Base-by-base conservation (phyloP, 2,329 filamentous ascomycete genomes). In the Parascedosporium putredinis region DNA sequence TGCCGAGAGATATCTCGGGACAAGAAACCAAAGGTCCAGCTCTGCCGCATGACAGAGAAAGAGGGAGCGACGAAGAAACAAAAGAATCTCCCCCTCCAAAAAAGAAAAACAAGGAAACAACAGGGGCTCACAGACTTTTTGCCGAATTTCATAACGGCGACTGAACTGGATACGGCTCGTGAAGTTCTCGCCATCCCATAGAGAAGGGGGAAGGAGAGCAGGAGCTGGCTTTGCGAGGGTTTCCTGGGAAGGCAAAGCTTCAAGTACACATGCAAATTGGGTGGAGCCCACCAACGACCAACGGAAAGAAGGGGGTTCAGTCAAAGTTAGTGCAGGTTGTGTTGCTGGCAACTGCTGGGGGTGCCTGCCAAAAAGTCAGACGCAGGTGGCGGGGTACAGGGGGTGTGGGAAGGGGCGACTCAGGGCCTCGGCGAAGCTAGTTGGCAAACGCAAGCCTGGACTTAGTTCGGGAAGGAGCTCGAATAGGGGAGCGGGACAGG, bases 81-180 rank as follows among this genome's bases (percentile, higher is more conserved):
- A 14, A 22, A 42, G n/a, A 42, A 22, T 27, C 22, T 25, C 22
- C 25, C 25, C 20, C 20, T 42, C 38, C 23, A 10, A 16, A 16
- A 14, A 3, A 5, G 22, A 3, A 8, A 40, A 27, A 45, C 36
- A 27, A 42, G 10, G 25, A 31, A 24, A 31, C 49, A 43, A 24
- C 7, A 12, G 27, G 27, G 12, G 7, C 27, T 7, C 50, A 63
- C 72, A 64, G 67, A 81, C 78, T 74, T 80, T 66, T 77, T 73
- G 58, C 78, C 77, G 59, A 82, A 82, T 66, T 81, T 81, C 78
- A 82, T 82, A 45, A 52, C 67, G 58, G 40, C 36, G 22, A 40
- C 22, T 40, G n/a, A n/a, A 18, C 18, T 40, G 36, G 16, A 18
- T 18, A 18, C 9, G 16, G 36, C 36, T 40, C 36, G 7, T 40